These are phyloP conservation scores for Hymenoscyphus linearis DNA, from an alignment of 2,329 filamentous ascomycete species.

Conservation along the genomic window DNA sequence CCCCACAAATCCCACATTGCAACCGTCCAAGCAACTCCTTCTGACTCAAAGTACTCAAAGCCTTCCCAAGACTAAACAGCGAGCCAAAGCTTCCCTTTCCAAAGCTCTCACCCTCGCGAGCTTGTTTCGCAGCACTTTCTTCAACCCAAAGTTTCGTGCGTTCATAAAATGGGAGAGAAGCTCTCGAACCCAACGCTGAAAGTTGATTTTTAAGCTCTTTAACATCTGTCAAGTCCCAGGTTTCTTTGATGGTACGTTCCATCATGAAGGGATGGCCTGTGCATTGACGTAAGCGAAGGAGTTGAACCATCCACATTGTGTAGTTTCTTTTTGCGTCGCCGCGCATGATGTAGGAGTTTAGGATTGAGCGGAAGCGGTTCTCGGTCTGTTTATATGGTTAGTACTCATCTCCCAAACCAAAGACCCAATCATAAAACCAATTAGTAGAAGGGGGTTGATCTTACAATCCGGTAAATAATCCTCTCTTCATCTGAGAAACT, in stretches of 20 bases:
- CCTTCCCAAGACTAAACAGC: constrained; percentile 28
- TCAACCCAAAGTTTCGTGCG: constrained; percentile 26
- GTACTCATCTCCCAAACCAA: no score
- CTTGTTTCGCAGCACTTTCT: background rate
- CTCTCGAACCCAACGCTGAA: constrained; percentile 1
- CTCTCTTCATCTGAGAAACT: constrained; percentile 48
- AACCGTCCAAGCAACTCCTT: constrained; percentile 31
- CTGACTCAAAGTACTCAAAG: constrained; percentile 28
- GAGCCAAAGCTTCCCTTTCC: constrained; percentile 28
- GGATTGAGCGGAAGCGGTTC: constrained; percentile 25
- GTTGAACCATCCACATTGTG: constrained; percentile 27
- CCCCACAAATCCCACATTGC: constrained; percentile 40
- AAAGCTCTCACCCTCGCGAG: constrained; percentile 13
- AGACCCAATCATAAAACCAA: no score
- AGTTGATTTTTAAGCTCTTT: constrained; percentile 14
- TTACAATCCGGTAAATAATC: constrained; percentile 49
- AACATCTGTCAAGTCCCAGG: constrained; percentile 28
- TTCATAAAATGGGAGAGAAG: constrained; percentile 24
- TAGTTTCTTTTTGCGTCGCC: constrained; percentile 22
- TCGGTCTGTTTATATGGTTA: constrained; percentile 33
- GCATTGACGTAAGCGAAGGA: constrained; percentile 31
- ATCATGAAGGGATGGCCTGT: constrained; percentile 31
- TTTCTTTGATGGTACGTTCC: constrained; percentile 28
- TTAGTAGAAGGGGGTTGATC: constrained; percentile 30
- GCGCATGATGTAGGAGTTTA: constrained; percentile 24